phyloP scores from a whole-genome alignment of 768 basidiomycete genomes.

The Hemileccinum rubropunctum region DNA sequence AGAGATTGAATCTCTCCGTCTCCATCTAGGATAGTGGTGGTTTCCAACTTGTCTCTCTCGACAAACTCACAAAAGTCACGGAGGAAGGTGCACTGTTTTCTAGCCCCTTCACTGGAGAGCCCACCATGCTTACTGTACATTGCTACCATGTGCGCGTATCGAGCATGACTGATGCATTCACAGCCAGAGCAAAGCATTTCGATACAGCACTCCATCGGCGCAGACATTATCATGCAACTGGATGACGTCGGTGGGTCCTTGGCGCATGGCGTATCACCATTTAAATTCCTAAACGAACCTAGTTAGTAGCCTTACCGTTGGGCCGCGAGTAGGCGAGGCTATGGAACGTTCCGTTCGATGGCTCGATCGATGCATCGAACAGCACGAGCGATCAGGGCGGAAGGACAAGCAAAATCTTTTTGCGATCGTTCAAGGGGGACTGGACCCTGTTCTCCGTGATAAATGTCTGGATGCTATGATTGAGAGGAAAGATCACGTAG shows the following conservation, averaged over 20 bases:
- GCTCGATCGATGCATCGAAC: conserved; percentile 84
- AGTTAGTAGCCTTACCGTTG: conserved; percentile 81
- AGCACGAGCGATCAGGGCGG: conserved; percentile 68
- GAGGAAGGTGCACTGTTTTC: conserved; percentile 87
- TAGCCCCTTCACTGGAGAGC: conserved; percentile 83
- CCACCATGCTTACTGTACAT: conserved; percentile 82
- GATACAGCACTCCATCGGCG: conserved; percentile 87
- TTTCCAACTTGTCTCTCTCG: conserved; percentile 83
- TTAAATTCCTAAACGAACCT: conserved; percentile 6
- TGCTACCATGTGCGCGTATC: neutral
- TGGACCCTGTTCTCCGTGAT: conserved; percentile 68
- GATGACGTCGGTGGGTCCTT: conserved; percentile 77
- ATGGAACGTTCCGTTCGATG: conserved; percentile 88
- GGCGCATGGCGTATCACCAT: neutral
- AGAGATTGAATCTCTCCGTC: neutral
- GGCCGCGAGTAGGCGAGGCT: conserved; percentile 80
- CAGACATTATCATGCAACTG: conserved; percentile 93
- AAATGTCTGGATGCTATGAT: conserved; percentile 82
- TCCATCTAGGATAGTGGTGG: conserved; percentile 76
- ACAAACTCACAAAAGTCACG: conserved; percentile 81
- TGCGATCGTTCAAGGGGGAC: conserved; percentile 88
- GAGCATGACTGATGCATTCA: conserved; percentile 4
- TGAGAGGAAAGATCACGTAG: conserved; percentile 65
- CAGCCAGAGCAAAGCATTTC: conserved; percentile 91
- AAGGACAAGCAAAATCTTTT: conserved; percentile 76